phyloP scores from a whole-genome alignment of 139 green algal species.

The Volvox africanus region DNA sequence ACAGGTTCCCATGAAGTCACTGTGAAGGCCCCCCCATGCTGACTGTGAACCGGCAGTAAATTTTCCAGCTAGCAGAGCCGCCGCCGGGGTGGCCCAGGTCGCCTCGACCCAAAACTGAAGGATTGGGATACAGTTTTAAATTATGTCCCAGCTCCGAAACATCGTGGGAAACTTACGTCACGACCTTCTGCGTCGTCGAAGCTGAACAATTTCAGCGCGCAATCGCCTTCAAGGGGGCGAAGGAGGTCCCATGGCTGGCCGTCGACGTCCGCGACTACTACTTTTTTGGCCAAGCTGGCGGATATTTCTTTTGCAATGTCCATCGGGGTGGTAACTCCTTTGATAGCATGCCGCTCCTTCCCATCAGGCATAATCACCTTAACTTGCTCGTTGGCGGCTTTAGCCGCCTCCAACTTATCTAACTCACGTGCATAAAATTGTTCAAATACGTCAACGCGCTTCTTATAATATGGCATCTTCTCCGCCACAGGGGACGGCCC shows the following conservation, averaged over 20 bases:
- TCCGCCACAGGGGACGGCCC: constrained; percentile 60
- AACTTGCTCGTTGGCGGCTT: constrained; percentile 72
- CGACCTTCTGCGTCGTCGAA: constrained; percentile 93
- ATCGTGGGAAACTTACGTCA: constrained; percentile 70
- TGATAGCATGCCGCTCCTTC: constrained; percentile 74
- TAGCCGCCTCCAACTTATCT: constrained; percentile 66
- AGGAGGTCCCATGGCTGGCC: constrained; percentile 90
- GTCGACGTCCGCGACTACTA: constrained; percentile 90
- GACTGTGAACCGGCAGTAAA: background rate
- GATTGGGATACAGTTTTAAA: background rate
- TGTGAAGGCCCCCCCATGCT: background rate
- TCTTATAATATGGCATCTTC: constrained; percentile 84
- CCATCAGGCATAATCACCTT: constrained; percentile 93
- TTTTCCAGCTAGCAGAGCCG: background rate
- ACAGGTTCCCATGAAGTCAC: no score
- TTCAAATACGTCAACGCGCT: constrained; percentile 93
- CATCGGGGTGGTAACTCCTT: constrained; percentile 90
- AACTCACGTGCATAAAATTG: constrained; percentile 76
- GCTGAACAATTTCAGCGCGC: constrained; percentile 85
- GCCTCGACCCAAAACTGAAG: no score
- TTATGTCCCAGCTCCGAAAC: background rate
- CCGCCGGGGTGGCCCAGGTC: background rate
- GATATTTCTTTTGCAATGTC: constrained; percentile 93
- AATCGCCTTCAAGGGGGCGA: constrained; percentile 91
- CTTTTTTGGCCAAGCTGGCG: constrained; percentile 92